phyloP scores from a whole-genome alignment of 768 basidiomycete species.

The Psilocybe cubensis region DNA sequence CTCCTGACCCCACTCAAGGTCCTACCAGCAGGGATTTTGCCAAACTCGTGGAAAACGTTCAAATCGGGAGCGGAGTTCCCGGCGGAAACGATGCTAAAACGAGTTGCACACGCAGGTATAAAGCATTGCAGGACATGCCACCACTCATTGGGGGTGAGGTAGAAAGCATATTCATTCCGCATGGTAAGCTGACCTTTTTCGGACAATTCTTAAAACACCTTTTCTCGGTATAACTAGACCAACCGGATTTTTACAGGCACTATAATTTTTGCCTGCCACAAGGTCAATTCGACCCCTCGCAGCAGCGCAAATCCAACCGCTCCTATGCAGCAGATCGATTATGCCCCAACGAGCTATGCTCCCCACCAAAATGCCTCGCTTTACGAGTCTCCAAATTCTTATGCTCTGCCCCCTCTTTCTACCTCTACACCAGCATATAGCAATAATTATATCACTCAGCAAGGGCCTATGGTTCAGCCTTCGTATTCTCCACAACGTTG shows the following conservation, averaged over 20 bases:
- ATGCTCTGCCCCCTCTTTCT: conserved; percentile 45
- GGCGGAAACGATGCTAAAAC: conserved; percentile 77
- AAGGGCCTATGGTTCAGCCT: conserved; percentile 30
- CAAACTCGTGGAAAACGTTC: conserved; percentile 69
- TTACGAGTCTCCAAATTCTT: conserved; percentile 46
- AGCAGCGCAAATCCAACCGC: conserved; percentile 38
- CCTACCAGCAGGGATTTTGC: conserved; percentile 51
- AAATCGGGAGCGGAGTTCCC: conserved; percentile 53
- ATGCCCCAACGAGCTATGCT: conserved; percentile 40
- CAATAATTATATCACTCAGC: conserved; percentile 38
- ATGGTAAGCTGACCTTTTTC: conserved; percentile 59
- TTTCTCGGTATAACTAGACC: conserved; percentile 33
- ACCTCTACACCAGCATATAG: conserved; percentile 32
- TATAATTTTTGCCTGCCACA: conserved; percentile 78
- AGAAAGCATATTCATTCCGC: conserved; percentile 89
- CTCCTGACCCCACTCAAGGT: conserved; percentile 60
- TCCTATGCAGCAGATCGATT: conserved; percentile 51
- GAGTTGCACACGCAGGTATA: conserved; percentile 84
- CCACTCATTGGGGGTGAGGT: conserved; percentile 63
- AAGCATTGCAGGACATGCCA: conserved; percentile 68
- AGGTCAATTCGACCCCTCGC: conserved; percentile 52
- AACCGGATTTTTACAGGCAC: conserved; percentile 46
- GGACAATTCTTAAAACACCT: conserved; percentile 25
- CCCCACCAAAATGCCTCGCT: conserved; percentile 35
- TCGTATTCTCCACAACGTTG: conserved; percentile 47